Percentiles rank a stretch among this genome's conserved stretches.
Evolutionary conservation across 169 alveolate species (phyloP).

Genomic region (Perkinsus olseni): DNA sequence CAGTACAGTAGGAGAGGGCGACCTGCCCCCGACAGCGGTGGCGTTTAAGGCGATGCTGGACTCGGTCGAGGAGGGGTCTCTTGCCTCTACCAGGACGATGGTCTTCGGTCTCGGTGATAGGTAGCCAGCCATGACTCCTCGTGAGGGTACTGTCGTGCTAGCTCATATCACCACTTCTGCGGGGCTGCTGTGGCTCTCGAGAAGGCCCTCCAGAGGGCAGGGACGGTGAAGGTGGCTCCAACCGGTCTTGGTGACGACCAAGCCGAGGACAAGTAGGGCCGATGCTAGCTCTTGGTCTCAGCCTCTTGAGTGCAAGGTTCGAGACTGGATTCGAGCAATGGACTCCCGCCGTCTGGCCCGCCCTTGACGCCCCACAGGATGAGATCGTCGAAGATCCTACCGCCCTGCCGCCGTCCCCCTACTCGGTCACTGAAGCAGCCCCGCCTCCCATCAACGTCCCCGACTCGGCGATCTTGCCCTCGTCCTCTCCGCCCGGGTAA

Average conservation of each 20-base stretch:
- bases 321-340: conserved; percentile 39
- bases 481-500: conserved; percentile 20
- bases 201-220: conserved; percentile 30
- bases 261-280: conserved; percentile 30
- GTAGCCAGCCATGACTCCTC: not conserved
- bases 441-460: not conserved
- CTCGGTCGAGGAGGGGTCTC: not conserved
- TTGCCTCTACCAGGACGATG: not conserved
- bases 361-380: conserved; percentile 30
- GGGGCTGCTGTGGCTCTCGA: conserved; percentile 48
- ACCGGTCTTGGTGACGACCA: conserved; percentile 44
- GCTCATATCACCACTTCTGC: conserved; percentile 41
- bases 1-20: conserved; percentile 12
- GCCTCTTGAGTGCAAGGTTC: not conserved
- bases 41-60: not conserved
- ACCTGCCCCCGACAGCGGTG: not conserved
- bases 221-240: conserved; percentile 37
- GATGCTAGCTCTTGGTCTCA: not conserved
- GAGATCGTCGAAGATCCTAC: conserved; percentile 14
- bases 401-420: not conserved
- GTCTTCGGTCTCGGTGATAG: not conserved
- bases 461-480: conserved; percentile 11
- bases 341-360: conserved; percentile 28
- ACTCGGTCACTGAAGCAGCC: not conserved
- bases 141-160: not conserved